A percentile compares a stretch with the other conserved stretches of the same genome.
phyloP scores from a whole-genome alignment of 2,329 filamentous ascomycete genomes.

The Trichoderma sp. region DNA sequence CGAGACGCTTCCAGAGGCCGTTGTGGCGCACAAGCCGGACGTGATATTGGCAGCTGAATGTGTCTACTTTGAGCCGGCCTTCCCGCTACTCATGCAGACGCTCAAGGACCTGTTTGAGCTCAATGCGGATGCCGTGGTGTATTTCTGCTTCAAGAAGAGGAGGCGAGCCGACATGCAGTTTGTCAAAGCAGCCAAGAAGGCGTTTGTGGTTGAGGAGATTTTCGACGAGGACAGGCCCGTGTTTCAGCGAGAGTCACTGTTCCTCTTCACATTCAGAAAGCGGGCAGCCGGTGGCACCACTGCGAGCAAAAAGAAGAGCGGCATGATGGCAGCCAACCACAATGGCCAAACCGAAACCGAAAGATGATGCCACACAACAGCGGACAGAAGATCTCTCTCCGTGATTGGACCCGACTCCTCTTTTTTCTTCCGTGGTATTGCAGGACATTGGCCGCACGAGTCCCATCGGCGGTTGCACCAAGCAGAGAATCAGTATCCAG shows the following conservation, averaged over 20 bases:
- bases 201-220: slow-evolving; percentile 64
- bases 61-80: slow-evolving; percentile 95
- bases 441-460: neutral
- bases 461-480: neutral
- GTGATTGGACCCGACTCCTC: neutral
- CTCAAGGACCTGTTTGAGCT: slow-evolving; percentile 72
- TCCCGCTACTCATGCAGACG: slow-evolving; percentile 81
- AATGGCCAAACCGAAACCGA: slow-evolving; percentile 10
- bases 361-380: slow-evolving; percentile 12
- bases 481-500: neutral
- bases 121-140: slow-evolving; percentile 64
- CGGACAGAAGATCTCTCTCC: neutral
- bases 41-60: slow-evolving; percentile 94
- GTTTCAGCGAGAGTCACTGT: slow-evolving; percentile 60
- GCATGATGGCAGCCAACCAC: slow-evolving; percentile 16
- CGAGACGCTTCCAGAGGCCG: slow-evolving; percentile 55
- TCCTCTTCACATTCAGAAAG: slow-evolving; percentile 60
- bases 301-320: slow-evolving; percentile 26
- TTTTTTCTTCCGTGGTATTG: neutral
- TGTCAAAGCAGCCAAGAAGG: slow-evolving; percentile 68
- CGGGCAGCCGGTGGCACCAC: slow-evolving; percentile 33
- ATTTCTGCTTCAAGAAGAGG: slow-evolving; percentile 95
- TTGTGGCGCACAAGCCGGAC: slow-evolving; percentile 64
- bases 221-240: slow-evolving; percentile 60
- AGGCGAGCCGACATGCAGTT: slow-evolving; percentile 78